phyloP scores from a whole-genome alignment of 179 eudicot species.

The Spergularia azorica region DNA sequence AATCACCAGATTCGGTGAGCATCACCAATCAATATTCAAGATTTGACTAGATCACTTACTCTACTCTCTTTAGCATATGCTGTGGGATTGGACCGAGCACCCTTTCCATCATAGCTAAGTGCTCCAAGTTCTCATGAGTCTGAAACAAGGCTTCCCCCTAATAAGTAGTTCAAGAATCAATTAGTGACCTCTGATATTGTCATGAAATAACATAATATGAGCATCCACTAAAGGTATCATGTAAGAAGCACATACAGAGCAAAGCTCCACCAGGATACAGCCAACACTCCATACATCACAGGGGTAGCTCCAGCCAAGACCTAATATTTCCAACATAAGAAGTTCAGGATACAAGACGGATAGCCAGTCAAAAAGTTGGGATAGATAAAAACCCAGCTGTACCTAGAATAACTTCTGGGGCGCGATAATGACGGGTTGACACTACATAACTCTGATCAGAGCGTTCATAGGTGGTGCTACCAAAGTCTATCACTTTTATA shows the following conservation, averaged over 20 bases:
- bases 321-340: constrained; percentile 29
- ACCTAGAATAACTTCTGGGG: constrained; percentile 80
- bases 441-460: constrained; percentile 63
- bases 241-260: constrained; percentile 55
- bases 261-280: constrained; percentile 80
- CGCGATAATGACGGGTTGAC: constrained; percentile 76
- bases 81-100: constrained; percentile 78
- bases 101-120: constrained; percentile 94
- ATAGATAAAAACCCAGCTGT: constrained; percentile 6
- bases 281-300: constrained; percentile 95
- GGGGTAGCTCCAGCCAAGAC: constrained; percentile 93
- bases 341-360: not conserved
- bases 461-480: constrained; percentile 69
- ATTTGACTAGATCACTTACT: constrained; percentile 35
- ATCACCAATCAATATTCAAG: not conserved
- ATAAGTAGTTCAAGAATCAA: too few species aligned
- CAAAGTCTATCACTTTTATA: constrained; percentile 76
- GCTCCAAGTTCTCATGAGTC: constrained; percentile 89
- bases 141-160: constrained; percentile 93
- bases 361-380: not conserved
- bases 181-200: not conserved
- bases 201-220: not conserved
- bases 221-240: not conserved
- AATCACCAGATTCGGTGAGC: not conserved
- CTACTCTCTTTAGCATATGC: constrained; percentile 74